phyloP scores from a whole-genome alignment of 331 rosid genomes.

The Malus hybrid region DNA sequence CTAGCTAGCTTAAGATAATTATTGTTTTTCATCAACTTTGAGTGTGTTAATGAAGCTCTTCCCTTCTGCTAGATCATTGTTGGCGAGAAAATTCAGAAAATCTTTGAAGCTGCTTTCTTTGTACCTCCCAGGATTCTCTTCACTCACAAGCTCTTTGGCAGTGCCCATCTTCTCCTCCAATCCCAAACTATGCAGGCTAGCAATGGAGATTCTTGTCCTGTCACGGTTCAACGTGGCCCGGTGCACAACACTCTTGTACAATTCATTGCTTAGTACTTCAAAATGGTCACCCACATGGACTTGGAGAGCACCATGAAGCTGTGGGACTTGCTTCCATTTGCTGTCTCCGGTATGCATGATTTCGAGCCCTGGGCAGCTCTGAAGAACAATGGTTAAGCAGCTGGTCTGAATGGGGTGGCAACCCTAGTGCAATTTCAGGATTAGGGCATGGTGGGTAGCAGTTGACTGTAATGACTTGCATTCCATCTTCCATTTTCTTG shows the following conservation, averaged over 20 bases:
- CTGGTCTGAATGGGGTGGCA: conserved; percentile 59
- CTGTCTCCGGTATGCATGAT: conserved; percentile 19
- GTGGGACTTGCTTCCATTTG: conserved; percentile 14
- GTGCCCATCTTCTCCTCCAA: conserved; percentile 27
- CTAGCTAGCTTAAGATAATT: background rate
- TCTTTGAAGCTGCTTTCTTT: conserved; percentile 33
- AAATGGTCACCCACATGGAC: conserved; percentile 36
- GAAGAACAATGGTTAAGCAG: conserved; percentile 40
- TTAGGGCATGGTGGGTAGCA: conserved; percentile 47
- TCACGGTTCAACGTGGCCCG: conserved; percentile 21
- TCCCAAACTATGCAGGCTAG: conserved; percentile 31
- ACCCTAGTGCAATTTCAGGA: conserved; percentile 34
- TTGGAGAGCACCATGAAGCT: conserved; percentile 12
- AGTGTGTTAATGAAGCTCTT: conserved; percentile 40
- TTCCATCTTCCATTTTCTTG: conserved; percentile 26
- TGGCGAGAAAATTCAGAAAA: conserved; percentile 39
- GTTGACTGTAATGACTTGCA: conserved; percentile 46
- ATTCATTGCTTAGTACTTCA: conserved; percentile 32
- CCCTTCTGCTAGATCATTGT: conserved; percentile 37
- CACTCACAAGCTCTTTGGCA: conserved; percentile 27
- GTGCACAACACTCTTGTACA: conserved; percentile 24
- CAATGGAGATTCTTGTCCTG: conserved; percentile 26
- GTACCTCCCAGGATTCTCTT: conserved; percentile 16
- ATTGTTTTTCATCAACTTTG: conserved; percentile 3
- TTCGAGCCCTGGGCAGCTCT: conserved; percentile 28